A percentile compares a stretch with the other conserved stretches of the same genome.
Conservation (phyloP, 805 yeast species). For the Pichia manshurica region DNA sequence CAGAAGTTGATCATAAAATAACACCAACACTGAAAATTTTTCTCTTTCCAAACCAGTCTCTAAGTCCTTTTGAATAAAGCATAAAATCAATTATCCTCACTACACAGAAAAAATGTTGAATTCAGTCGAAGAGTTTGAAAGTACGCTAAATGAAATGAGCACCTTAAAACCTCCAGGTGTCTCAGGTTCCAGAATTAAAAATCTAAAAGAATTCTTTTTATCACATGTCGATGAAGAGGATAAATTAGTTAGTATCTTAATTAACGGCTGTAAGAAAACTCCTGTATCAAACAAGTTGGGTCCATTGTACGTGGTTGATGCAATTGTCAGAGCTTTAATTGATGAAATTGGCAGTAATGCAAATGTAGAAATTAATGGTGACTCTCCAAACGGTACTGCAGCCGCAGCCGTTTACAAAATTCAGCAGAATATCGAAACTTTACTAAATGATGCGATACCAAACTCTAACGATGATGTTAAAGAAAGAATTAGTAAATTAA, state of each 20-base stretch:
- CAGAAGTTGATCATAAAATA: too few relatives aligned
- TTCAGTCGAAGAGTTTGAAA: conserved; percentile 41
- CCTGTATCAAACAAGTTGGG: conserved; percentile 85
- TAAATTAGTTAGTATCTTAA: conserved; percentile 51
- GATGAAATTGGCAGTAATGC: conserved; percentile 46
- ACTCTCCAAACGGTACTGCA: conserved; percentile 62
- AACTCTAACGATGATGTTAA: conserved; percentile 49
- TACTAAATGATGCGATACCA: conserved; percentile 58
- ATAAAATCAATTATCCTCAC: too few relatives aligned
- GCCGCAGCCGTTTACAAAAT: conserved; percentile 68
- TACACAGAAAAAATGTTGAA: conserved; percentile 27
- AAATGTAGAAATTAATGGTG: conserved; percentile 41
- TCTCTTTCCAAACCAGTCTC: too few relatives aligned
- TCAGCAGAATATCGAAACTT: conserved; percentile 55
- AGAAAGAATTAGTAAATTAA: conserved; percentile 74
- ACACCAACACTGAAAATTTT: too few relatives aligned
- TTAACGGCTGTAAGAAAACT: conserved; percentile 63
- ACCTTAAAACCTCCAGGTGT: conserved; percentile 82
- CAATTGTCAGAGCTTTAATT: conserved; percentile 79
- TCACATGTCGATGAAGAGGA: conserved; percentile 50
- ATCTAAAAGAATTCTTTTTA: conserved; percentile 71
- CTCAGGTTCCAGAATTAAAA: conserved; percentile 90
- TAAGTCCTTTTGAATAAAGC: too few relatives aligned
- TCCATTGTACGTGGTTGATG: conserved; percentile 84
- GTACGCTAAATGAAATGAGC: conserved; percentile 43